A percentile compares a stretch with the other conserved stretches of the same genome.
Evolutionary conservation across 1,139 yeast species (phyloP).

Genomic region (Diutina mesorugosa): DNA sequence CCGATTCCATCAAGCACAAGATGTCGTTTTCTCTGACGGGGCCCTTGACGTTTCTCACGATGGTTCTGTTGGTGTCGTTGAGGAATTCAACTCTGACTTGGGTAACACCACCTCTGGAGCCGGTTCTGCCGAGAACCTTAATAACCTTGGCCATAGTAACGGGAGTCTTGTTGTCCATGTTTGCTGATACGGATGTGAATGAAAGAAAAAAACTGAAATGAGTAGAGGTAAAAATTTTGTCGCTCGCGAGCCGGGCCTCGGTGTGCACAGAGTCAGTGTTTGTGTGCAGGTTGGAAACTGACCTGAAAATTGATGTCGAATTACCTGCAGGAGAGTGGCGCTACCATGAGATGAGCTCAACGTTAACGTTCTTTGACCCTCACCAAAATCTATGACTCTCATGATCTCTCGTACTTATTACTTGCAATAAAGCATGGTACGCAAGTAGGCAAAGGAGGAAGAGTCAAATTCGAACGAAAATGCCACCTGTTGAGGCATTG

Average conservation of each 20-base stretch:
- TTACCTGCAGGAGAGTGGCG: neutral
- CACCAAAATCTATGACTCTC: too few relatives aligned
- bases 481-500: too few relatives aligned
- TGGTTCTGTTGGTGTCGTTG: slow-evolving; percentile 96
- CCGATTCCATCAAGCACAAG: slow-evolving; percentile 98
- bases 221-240: neutral
- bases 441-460: too few relatives aligned
- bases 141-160: slow-evolving; percentile 99
- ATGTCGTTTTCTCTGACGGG: slow-evolving; percentile 99
- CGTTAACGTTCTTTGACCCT: neutral
- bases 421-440: too few relatives aligned
- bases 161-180: slow-evolving; percentile 75
- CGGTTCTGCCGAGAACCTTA: slow-evolving; percentile 99
- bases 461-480: too few relatives aligned
- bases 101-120: slow-evolving; percentile 99
- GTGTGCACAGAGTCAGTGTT: neutral
- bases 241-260: neutral
- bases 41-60: slow-evolving; percentile 99
- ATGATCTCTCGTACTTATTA: too few relatives aligned
- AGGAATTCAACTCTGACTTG: slow-evolving; percentile 99
- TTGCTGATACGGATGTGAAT: neutral
- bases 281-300: neutral
- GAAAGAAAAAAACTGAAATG: neutral
- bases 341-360: neutral
- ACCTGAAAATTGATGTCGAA: neutral